phyloP scores from a whole-genome alignment of 2,329 filamentous ascomycete genomes.

The Ascocoryne sarcoides region DNA sequence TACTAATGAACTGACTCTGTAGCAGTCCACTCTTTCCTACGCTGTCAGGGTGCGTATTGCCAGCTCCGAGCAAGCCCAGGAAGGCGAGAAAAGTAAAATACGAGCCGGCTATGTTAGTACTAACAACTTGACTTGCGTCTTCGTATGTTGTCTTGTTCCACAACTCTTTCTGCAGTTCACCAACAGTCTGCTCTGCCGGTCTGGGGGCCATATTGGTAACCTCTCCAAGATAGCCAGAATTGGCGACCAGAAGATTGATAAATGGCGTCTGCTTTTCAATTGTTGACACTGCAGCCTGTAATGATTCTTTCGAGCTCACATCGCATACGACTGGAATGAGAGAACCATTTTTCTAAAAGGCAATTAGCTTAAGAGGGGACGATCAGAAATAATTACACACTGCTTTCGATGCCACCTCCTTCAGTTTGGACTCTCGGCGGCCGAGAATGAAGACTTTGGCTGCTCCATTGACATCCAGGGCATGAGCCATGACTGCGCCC shows the following conservation, averaged over 20 bases:
- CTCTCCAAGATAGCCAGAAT: slow-evolving; percentile 47
- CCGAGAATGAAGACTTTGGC: slow-evolving; percentile 48
- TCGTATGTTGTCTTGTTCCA: slow-evolving; percentile 46
- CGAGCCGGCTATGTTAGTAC: slow-evolving; percentile 54
- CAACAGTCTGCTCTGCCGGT: slow-evolving; percentile 30
- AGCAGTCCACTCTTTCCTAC: slow-evolving; percentile 39
- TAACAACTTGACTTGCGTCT: slow-evolving; percentile 19
- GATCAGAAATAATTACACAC: background rate
- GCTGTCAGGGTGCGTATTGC: slow-evolving; percentile 43
- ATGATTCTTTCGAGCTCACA: slow-evolving; percentile 52
- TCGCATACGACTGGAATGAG: slow-evolving; percentile 36
- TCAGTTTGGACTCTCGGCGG: slow-evolving; percentile 38
- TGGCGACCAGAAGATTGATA: slow-evolving; percentile 52
- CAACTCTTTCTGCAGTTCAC: slow-evolving; percentile 48
- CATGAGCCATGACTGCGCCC: slow-evolving; percentile 46
- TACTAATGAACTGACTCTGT: slow-evolving; percentile 56
- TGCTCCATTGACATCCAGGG: slow-evolving; percentile 45
- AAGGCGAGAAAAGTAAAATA: slow-evolving; percentile 63
- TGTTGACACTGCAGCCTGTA: slow-evolving; percentile 45
- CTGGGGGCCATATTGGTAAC: background rate
- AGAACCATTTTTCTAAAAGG: slow-evolving; percentile 11
- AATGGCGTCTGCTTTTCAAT: slow-evolving; percentile 46
- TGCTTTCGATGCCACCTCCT: slow-evolving; percentile 34
- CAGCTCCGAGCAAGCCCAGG: slow-evolving; percentile 55
- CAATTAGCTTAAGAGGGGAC: background rate